These are phyloP conservation scores for Fusarium piperis DNA, from an alignment of 2,329 filamentous ascomycete species.

Conservation along the genomic window DNA sequence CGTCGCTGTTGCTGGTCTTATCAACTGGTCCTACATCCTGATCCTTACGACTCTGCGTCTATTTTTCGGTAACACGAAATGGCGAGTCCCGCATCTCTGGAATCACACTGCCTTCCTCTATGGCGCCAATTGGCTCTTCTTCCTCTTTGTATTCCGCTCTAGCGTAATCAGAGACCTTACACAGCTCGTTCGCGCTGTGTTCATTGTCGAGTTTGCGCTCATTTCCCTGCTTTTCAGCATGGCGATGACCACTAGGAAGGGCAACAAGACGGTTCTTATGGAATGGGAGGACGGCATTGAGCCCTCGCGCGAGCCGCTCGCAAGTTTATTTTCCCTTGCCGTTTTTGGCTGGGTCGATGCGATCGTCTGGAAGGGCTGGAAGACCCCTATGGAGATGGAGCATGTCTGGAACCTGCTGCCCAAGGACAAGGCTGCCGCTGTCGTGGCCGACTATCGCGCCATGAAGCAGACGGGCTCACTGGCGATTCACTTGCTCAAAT, in stretches of 20 bases:
- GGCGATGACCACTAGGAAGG: conserved; percentile 84
- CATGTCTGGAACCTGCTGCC: conserved; percentile 93
- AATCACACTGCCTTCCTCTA: conserved; percentile 92
- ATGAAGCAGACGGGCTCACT: conserved; percentile 83
- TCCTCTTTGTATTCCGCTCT: conserved; percentile 82
- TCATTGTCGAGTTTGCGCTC: conserved; percentile 79
- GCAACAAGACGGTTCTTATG: conserved; percentile 87
- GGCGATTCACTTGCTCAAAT: conserved; percentile 81
- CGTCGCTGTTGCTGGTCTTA: conserved; percentile 72
- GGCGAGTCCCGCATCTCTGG: conserved; percentile 80
- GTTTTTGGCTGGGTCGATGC: conserved; percentile 93
- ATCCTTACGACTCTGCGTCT: conserved; percentile 78
- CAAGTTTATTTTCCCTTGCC: conserved; percentile 86
- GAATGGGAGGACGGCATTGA: conserved; percentile 91
- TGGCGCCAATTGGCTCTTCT: conserved; percentile 81
- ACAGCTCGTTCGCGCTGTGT: conserved; percentile 69
- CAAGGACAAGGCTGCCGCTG: conserved; percentile 84
- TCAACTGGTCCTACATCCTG: conserved; percentile 84
- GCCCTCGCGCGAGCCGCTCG: conserved; percentile 85
- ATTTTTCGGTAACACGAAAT: conserved; percentile 71
- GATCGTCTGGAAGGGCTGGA: conserved; percentile 90
- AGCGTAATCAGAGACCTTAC: conserved; percentile 76
- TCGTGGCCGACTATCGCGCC: conserved; percentile 85
- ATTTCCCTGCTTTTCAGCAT: conserved; percentile 79
- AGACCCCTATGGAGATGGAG: conserved; percentile 80